Evolutionary conservation across 1,284 basidiomycete species (phyloP).

Genomic region (Cryptococcus sp.): DNA sequence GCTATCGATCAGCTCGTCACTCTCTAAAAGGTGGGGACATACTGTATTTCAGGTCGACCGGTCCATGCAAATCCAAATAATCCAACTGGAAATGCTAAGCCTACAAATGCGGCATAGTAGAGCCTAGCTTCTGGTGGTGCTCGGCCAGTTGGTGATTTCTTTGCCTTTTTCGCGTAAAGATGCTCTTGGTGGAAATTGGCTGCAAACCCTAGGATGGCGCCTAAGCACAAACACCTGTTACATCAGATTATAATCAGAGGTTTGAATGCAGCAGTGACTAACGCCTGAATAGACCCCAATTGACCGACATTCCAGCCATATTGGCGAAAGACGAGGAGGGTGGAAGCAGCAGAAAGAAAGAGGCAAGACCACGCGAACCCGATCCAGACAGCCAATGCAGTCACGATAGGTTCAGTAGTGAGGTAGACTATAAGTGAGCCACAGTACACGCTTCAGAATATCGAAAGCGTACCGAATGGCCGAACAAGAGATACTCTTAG

Average conservation of each 20-base stretch:
- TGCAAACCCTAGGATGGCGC: constrained; percentile 66
- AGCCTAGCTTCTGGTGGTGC: constrained; percentile 51
- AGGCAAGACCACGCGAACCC: constrained; percentile 45
- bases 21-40: background rate
- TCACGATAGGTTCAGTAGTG: constrained; percentile 50
- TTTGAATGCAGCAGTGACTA: constrained; percentile 2
- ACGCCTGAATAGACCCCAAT: constrained; percentile 30
- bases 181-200: constrained; percentile 54
- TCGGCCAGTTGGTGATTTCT: constrained; percentile 32
- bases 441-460: background rate
- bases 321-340: constrained; percentile 32
- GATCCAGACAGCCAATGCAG: constrained; percentile 49
- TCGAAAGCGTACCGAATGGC: constrained; percentile 30
- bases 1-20: background rate
- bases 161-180: constrained; percentile 27
- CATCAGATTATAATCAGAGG: background rate
- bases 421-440: constrained; percentile 33
- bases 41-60: constrained; percentile 22
- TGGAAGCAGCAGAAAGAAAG: constrained; percentile 35
- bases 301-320: constrained; percentile 38
- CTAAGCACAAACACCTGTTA: constrained; percentile 50
- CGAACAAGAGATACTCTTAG: constrained; percentile 39
- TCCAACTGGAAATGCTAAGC: constrained; percentile 37
- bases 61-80: constrained; percentile 43
- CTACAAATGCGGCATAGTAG: constrained; percentile 45